A percentile compares a stretch with the other conserved stretches of the same genome.
Conservation (phyloP, 805 yeast genomes). For the Kodamaea fukazawae region DNA sequence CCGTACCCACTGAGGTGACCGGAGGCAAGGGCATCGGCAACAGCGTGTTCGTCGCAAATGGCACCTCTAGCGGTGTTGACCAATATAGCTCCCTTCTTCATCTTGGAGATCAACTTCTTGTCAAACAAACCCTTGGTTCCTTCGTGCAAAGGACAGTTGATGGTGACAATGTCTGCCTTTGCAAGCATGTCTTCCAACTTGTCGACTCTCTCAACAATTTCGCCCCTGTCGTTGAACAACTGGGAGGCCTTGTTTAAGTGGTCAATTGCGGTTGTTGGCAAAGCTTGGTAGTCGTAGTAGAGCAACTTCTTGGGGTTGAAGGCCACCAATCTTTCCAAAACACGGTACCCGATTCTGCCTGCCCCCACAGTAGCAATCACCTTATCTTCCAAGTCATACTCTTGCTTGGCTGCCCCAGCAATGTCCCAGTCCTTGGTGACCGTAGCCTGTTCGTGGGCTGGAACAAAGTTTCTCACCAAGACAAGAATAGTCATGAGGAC, state of each 20-base stretch:
- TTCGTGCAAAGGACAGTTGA: slow-evolving; percentile 75
- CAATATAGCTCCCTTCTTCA: slow-evolving; percentile 14
- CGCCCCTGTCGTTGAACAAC: slow-evolving; percentile 47
- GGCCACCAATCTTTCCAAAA: slow-evolving; percentile 65
- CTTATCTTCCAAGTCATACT: slow-evolving; percentile 73
- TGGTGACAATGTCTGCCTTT: slow-evolving; percentile 68
- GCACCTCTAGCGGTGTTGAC: slow-evolving; percentile 49
- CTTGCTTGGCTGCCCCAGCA: slow-evolving; percentile 66
- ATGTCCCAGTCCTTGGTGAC: slow-evolving; percentile 67
- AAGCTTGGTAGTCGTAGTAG: slow-evolving; percentile 71
- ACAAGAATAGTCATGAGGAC: slow-evolving; percentile 69
- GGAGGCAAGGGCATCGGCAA: slow-evolving; percentile 67
- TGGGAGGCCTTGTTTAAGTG: slow-evolving; percentile 35
- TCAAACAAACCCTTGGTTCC: slow-evolving; percentile 64
- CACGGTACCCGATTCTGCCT: slow-evolving; percentile 77
- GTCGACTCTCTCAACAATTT: slow-evolving; percentile 59
- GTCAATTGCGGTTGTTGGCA: slow-evolving; percentile 49
- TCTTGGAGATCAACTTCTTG: slow-evolving; percentile 58
- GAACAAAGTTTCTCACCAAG: slow-evolving; percentile 73
- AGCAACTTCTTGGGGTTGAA: slow-evolving; percentile 71
- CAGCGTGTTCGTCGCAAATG: slow-evolving; percentile 67
- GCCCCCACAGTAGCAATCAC: slow-evolving; percentile 76
- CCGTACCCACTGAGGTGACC: slow-evolving; percentile 79
- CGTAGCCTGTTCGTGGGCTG: slow-evolving; percentile 68
- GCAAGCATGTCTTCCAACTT: slow-evolving; percentile 61